Evolutionary conservation across 345 rosid species (phyloP).

Genomic region (Mangifera indica): DNA sequence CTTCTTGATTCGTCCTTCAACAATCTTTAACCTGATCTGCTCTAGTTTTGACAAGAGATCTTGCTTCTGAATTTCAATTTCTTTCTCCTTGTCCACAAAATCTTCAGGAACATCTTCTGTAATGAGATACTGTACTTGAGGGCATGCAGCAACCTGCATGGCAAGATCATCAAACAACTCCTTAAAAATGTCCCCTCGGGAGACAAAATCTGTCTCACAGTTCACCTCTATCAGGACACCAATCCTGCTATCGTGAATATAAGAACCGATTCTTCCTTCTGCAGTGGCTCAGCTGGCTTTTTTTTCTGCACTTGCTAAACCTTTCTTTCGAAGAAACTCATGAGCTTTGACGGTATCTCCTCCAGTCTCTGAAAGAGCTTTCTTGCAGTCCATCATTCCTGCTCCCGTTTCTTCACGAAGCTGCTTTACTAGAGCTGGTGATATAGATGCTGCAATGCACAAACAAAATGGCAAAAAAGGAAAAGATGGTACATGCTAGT

Average conservation of each 20-base stretch:
- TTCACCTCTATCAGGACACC: conserved; percentile 92
- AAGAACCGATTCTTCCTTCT: conserved; percentile 93
- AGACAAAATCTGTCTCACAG: conserved; percentile 96
- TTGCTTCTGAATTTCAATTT: conserved; percentile 96
- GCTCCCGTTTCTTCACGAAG: conserved; percentile 98
- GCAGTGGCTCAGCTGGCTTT: conserved; percentile 87
- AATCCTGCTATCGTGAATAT: conserved; percentile 92
- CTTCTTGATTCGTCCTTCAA: conserved; percentile 88
- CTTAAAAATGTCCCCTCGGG: conserved; percentile 92
- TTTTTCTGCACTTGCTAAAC: conserved; percentile 91
- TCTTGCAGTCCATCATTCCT: conserved; percentile 99
- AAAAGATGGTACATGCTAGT: not conserved
- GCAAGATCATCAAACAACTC: conserved; percentile 87
- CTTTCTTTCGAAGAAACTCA: conserved; percentile 91
- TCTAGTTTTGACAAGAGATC: conserved; percentile 88
- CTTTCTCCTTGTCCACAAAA: conserved; percentile 73
- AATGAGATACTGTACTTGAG: conserved; percentile 81
- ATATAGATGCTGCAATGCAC: conserved; percentile 47
- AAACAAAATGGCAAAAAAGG: conserved; percentile 10
- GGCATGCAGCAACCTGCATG: conserved; percentile 97
- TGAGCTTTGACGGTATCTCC: conserved; percentile 88
- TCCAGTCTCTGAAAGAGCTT: conserved; percentile 73
- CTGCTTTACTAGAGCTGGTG: conserved; percentile 90
- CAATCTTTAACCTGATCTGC: conserved; percentile 83
- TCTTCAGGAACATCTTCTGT: conserved; percentile 88